A percentile compares a stretch with the other conserved stretches of the same genome.
Evolutionary conservation across 805 yeast species (phyloP).

Genomic region (Candida wancherniae): DNA sequence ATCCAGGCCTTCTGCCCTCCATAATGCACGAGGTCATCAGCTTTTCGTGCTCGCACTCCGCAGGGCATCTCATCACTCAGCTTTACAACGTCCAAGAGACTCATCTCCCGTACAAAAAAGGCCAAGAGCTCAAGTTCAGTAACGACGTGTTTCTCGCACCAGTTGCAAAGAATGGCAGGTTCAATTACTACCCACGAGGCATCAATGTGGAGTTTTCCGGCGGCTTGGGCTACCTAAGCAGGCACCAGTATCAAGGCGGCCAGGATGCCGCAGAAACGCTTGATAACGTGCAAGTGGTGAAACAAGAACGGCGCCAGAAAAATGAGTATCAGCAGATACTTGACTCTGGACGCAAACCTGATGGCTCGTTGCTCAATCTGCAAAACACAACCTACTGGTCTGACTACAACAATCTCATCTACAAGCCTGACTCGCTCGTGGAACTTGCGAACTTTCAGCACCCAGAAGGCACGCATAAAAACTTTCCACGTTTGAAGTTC

Average conservation of each 20-base stretch:
- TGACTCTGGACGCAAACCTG: constrained; percentile 41
- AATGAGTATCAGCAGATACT: constrained; percentile 61
- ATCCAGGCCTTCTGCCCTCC: no score
- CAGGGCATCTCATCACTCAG: constrained; percentile 76
- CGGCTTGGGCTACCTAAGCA: constrained; percentile 68
- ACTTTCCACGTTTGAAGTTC: constrained; percentile 38
- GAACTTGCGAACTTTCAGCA: constrained; percentile 58
- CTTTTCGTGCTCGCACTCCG: constrained; percentile 62
- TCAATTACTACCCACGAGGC: constrained; percentile 69
- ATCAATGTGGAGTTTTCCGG: constrained; percentile 75
- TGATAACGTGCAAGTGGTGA: constrained; percentile 19
- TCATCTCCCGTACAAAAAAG: constrained; percentile 48
- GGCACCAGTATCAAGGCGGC: constrained; percentile 42
- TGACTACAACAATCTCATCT: constrained; percentile 66
- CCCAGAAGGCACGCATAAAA: constrained; percentile 22
- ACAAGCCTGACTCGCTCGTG: constrained; percentile 56
- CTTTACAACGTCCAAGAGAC: constrained; percentile 77
- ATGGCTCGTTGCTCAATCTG: constrained; percentile 24
- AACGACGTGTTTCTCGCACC: constrained; percentile 37
- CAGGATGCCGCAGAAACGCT: constrained; percentile 7
- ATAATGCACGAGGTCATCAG: constrained; percentile 55
- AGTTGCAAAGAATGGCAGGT: constrained; percentile 24
- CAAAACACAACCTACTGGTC: constrained; percentile 67
- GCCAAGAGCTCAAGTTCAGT: constrained; percentile 43
- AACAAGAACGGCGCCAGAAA: constrained; percentile 37